Evolutionary conservation across 2,329 filamentous ascomycete species (phyloP), one percentile per base, ranked within the genome.

Genomic region (Fusarium chaquense): DNA sequence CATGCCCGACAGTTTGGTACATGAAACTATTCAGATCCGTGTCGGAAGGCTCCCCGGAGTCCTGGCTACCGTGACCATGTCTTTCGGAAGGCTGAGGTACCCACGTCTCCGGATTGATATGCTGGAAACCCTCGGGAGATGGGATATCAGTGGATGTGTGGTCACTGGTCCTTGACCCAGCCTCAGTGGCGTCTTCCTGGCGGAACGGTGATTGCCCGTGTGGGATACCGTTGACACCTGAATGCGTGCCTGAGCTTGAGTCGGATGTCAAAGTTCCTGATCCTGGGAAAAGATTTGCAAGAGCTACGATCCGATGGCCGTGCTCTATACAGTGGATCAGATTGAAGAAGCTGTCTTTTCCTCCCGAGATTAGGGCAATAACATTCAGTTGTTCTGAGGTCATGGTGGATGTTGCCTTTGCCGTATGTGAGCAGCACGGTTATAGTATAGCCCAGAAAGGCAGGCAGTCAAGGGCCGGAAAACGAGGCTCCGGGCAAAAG

Each of bases 1-100:
- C 86, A 80, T 98, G 93, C 15, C 96, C 96, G 64, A 98, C 93
- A 5, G 96, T 99, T 83, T 99, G 96, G 84, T 98, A 99, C 96
- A 99, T 99, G 89, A 96, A 98, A 82, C 94, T 98, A 80, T 99
- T 93, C 73, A 97, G 86, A 78, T 98, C 82, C 49, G 75, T 78
- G 47, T 83, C 77, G 55, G 72, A 61, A 62, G 62, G 18, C 58
- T 72, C 61, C 49, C 64, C 61, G 35, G 49, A 41, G 33, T 52
- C 45, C 41, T 67, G 45, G 56, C 40, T 44, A 49, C 57, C 56
- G 67, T 64, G 46, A 44, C 44, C 15, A 28, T 53, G 45, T 44
- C 35, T 33, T 36, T 50, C 46, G 41, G 58, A 53, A 22, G 55
- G 41, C 41, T 49, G 67, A 65, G 64, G 50, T 58, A 62, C 64